Percentiles rank a stretch among this genome's conserved stretches.
Evolutionary conservation across 2,329 filamentous ascomycete species (phyloP).

Genomic region (Coniochaeta sp.): DNA sequence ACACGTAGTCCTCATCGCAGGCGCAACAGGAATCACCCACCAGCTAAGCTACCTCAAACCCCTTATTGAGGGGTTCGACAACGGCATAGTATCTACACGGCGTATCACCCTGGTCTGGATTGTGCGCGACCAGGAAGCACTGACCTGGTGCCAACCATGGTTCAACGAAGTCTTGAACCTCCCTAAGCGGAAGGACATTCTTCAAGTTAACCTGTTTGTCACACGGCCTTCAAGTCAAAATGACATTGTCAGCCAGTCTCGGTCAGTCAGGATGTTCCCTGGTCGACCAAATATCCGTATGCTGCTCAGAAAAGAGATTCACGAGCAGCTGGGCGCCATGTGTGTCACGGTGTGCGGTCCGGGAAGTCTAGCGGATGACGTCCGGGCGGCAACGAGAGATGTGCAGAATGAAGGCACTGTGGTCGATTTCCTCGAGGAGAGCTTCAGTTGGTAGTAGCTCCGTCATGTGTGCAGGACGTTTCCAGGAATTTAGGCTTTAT

Average conservation of each 20-base stretch:
- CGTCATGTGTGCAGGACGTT: background rate
- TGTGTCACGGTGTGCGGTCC: slow-evolving; percentile 76
- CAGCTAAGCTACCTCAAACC: slow-evolving; percentile 83
- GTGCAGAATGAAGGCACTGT: slow-evolving; percentile 53
- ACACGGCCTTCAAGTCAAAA: slow-evolving; percentile 79
- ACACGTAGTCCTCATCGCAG: slow-evolving; percentile 82
- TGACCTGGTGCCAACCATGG: slow-evolving; percentile 92
- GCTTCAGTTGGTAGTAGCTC: slow-evolving; percentile 53
- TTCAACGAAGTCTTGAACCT: slow-evolving; percentile 68
- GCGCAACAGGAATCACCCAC: slow-evolving; percentile 91
- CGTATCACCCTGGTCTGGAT: slow-evolving; percentile 85
- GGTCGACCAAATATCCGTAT: slow-evolving; percentile 78
- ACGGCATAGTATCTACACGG: slow-evolving; percentile 70
- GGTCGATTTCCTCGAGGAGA: slow-evolving; percentile 71
- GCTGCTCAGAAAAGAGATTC: slow-evolving; percentile 74
- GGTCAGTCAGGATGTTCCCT: slow-evolving; percentile 84
- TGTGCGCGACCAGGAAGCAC: slow-evolving; percentile 77
- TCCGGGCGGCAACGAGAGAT: slow-evolving; percentile 58
- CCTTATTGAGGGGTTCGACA: slow-evolving; percentile 60
- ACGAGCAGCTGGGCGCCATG: slow-evolving; percentile 80
- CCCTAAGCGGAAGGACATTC: slow-evolving; percentile 71
- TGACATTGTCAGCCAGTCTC: slow-evolving; percentile 68
- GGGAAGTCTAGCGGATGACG: slow-evolving; percentile 68
- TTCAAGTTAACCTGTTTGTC: slow-evolving; percentile 84
- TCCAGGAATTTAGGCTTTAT: background rate